Conservation (phyloP, 805 yeast genomes). For the Ogataea populi-albae region DNA sequence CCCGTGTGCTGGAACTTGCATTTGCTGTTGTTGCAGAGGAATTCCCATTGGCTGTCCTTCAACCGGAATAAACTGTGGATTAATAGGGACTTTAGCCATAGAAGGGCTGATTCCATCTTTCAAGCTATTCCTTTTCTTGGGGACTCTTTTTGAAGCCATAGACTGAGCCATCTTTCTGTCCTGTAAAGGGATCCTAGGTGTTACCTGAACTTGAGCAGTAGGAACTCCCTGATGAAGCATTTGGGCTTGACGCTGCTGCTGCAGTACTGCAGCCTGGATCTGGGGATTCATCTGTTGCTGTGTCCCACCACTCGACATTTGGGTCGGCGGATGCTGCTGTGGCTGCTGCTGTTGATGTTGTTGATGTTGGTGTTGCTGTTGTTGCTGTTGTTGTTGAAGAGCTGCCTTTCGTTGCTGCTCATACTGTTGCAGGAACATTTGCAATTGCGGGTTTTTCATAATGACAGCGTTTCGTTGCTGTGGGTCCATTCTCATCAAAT, state of each 20-base stretch:
- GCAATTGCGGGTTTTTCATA: slow-evolving; percentile 34
- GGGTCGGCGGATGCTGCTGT: slow-evolving; percentile 6
- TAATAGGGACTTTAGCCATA: neutral
- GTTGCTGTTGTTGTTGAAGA: slow-evolving; percentile 21
- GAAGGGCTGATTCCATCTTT: slow-evolving; percentile 18
- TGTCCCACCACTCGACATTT: too few species aligned
- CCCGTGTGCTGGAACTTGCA: slow-evolving; percentile 19
- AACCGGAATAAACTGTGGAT: neutral
- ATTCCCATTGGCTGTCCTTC: slow-evolving; percentile 11
- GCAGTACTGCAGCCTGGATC: slow-evolving; percentile 17
- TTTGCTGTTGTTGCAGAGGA: slow-evolving; percentile 21
- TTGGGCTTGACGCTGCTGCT: slow-evolving; percentile 26
- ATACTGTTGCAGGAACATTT: slow-evolving; percentile 31
- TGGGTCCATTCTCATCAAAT: slow-evolving; percentile 35
- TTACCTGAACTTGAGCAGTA: too few species aligned
- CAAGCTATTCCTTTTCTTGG: slow-evolving; percentile 34
- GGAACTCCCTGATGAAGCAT: too few species aligned
- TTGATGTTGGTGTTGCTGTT: slow-evolving; percentile 10
- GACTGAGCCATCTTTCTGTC: too few species aligned
- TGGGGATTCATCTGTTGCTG: slow-evolving; percentile 27
- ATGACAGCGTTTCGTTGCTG: slow-evolving; percentile 33
- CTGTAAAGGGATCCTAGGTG: too few species aligned
- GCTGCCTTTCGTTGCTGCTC: slow-evolving; percentile 33
- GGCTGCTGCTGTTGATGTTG: slow-evolving; percentile 10
- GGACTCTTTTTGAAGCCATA: too few species aligned